Conservation (phyloP, 192 early-diverging fungal genomes). For the Coemansia sp. region DNA sequence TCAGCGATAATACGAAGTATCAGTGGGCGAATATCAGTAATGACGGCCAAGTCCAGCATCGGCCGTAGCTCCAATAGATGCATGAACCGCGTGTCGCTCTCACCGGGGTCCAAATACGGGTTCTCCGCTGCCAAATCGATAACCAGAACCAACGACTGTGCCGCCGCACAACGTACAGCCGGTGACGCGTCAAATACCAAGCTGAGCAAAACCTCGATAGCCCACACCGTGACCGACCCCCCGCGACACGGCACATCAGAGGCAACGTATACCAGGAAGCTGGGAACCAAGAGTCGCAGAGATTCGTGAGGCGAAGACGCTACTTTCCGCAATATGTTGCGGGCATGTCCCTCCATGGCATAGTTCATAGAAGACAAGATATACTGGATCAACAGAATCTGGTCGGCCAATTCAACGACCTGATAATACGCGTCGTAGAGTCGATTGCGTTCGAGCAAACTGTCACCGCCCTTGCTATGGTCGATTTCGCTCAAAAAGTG, state of each 20-base stretch:
- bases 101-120: slow-evolving; percentile 29
- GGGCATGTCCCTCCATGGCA: slow-evolving; percentile 36
- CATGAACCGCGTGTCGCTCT: slow-evolving; percentile 30
- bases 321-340: slow-evolving; percentile 51
- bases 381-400: slow-evolving; percentile 54
- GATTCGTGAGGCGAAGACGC: slow-evolving; percentile 49
- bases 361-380: slow-evolving; percentile 54
- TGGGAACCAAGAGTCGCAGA: slow-evolving; percentile 43
- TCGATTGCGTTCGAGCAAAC: slow-evolving; percentile 43
- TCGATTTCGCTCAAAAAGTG: slow-evolving; percentile 53
- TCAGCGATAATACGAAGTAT: slow-evolving; percentile 40
- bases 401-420: slow-evolving; percentile 52
- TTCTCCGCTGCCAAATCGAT: slow-evolving; percentile 50
- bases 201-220: slow-evolving; percentile 39
- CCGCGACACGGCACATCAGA: slow-evolving; percentile 36
- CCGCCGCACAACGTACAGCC: slow-evolving; percentile 40
- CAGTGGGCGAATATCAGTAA: slow-evolving; percentile 51
- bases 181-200: slow-evolving; percentile 45
- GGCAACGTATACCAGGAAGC: slow-evolving; percentile 44
- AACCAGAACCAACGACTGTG: slow-evolving; percentile 45
- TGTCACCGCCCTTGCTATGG: slow-evolving; percentile 43
- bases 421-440: slow-evolving; percentile 55
- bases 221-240: slow-evolving; percentile 51
- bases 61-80: slow-evolving; percentile 37
- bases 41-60: slow-evolving; percentile 49